Base-by-base conservation (phyloP, 2,329 filamentous ascomycete species). In the Fusarium verrucosum region DNA sequence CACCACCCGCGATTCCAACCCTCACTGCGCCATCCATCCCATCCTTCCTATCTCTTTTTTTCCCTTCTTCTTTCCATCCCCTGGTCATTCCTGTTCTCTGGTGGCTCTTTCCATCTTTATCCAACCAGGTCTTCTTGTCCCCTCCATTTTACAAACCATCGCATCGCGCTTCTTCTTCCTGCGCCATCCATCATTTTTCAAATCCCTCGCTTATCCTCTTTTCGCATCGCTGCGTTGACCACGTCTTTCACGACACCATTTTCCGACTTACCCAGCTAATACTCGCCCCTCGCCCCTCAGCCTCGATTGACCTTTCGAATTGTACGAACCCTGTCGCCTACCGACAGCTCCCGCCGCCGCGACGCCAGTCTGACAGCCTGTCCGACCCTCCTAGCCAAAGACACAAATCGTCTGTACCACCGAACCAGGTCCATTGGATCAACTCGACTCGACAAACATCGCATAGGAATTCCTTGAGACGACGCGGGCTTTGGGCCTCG, bases 1-100 rank as follows among this genome's bases (percentile, higher is more conserved):
- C 45, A 47, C 43, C 41, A 38, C 45, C 53, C 40, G 56, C 44
- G 40, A 58, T 66, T 53, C 56, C 61, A 58, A 64, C 52, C 51
- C 57, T 58, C 59, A 54, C 55, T 56, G 43, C 37, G 46, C 43
- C 57, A 37, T 45, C 64, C 41, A 51, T 53, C 56, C 64, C 41
- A 51, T 53, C 56, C 54, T 69, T 36, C 35, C 57, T 50, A 38
- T 66, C 52, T 62, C 56, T 58, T 63, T 50, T 59, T 43, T 51
- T 32, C 51, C 44, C 25, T 61, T 49, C 62, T 67, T 60, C 55
- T 47, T 62, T 66, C 56, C 49, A 57, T 59, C 52, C 56, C 47
- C 56, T 61, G 64, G 36, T 40, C 63, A 57, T 66, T 64, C 63
- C 63, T 67, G 58, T 64, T 67, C 49, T 58, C 60, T 51, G 53